phyloP scores from a whole-genome alignment of 208 protist species.

The Acanthamoeba divionensis region DNA sequence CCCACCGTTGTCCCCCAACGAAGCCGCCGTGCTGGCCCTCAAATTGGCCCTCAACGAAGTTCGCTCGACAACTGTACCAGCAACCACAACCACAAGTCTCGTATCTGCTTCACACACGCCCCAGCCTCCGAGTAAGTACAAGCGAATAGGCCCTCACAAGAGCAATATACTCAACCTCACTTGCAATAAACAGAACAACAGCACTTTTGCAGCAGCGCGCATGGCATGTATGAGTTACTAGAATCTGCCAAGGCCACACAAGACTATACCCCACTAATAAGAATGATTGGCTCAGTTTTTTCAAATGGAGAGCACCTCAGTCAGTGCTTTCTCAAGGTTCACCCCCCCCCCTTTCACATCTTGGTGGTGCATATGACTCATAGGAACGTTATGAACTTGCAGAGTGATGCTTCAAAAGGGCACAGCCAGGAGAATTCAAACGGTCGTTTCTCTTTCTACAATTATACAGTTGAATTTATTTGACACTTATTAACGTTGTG shows the following conservation, averaged over 20 bases:
- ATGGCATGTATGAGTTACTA: neutral
- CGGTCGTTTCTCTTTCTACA: neutral
- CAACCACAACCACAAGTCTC: neutral
- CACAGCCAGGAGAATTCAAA: neutral
- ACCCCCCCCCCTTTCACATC: neutral
- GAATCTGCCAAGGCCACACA: neutral
- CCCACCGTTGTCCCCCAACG: neutral
- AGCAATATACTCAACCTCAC: too few species aligned
- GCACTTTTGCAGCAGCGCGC: neutral
- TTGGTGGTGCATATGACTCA: neutral
- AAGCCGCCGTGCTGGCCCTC: constrained; percentile 22
- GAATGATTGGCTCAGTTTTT: neutral
- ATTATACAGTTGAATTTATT: neutral
- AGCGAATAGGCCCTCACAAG: neutral
- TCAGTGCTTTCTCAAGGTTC: constrained; percentile 1
- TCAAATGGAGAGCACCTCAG: neutral
- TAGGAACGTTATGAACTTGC: neutral
- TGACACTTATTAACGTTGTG: neutral
- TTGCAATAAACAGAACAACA: too few species aligned
- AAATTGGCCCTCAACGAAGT: neutral
- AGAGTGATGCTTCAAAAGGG: neutral
- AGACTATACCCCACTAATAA: constrained; percentile 20
- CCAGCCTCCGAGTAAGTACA: neutral
- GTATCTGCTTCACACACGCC: neutral
- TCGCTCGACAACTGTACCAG: neutral